These are phyloP conservation scores for Cordia subcordata DNA, from an alignment of 257 asterid species.

Conservation along the genomic window DNA sequence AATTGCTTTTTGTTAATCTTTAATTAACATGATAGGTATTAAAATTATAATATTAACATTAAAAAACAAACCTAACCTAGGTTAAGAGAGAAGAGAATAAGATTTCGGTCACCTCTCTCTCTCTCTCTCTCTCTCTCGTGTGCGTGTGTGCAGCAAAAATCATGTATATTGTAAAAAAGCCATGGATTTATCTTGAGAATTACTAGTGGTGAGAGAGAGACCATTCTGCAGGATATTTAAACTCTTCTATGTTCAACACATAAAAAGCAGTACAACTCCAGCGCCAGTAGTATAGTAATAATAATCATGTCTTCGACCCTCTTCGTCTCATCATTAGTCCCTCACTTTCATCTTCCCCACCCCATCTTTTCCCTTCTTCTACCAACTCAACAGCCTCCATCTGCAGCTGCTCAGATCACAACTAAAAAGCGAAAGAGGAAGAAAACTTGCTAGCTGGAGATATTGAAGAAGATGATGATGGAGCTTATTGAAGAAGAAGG, in stretches of 20 bases:
- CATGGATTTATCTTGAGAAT: slow-evolving; percentile 4
- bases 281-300: slow-evolving; percentile 14
- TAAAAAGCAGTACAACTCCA: no score
- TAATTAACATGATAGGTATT: no score
- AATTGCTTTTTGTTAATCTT: no score
- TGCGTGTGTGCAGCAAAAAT: no score
- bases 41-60: no score
- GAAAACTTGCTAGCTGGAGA: slow-evolving; percentile 1
- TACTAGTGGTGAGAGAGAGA: background rate
- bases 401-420: slow-evolving; percentile 21
- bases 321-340: slow-evolving; percentile 47
- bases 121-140: no score
- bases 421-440: slow-evolving; percentile 26
- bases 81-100: no score
- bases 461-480: slow-evolving; percentile 26
- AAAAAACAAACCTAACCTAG: no score
- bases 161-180: no score
- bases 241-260: slow-evolving; percentile 5
- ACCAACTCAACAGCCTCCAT: slow-evolving; percentile 24
- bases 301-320: slow-evolving; percentile 54
- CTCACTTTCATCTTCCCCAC: slow-evolving; percentile 52
- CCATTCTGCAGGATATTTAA: background rate
- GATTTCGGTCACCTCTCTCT: no score
- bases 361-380: slow-evolving; percentile 29
- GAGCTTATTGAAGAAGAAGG: slow-evolving; percentile 26